These are phyloP conservation scores for Cyclostephanos invisitatus DNA, from an alignment of 108 stramenopile genomes.

Conservation along the genomic window DNA sequence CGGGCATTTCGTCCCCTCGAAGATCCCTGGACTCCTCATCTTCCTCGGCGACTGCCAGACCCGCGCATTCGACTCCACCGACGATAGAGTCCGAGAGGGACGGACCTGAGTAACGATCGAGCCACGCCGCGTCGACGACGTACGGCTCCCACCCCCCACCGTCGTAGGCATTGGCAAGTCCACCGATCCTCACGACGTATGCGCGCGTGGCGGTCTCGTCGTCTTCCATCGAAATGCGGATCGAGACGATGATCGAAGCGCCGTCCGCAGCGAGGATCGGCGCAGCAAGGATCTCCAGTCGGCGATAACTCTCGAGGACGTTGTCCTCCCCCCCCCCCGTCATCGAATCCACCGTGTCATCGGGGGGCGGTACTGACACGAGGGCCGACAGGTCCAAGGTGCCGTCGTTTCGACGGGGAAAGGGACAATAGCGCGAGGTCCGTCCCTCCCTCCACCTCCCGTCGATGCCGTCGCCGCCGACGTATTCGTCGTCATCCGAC, in stretches of 20 bases:
- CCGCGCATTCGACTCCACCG: conserved; percentile 14
- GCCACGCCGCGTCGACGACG: conserved; percentile 32
- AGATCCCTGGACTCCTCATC: conserved; percentile 1
- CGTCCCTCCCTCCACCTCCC: not conserved
- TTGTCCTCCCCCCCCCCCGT: not conserved
- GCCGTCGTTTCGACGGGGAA: conserved; percentile 4
- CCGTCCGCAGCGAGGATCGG: conserved; percentile 7
- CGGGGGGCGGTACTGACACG: not conserved
- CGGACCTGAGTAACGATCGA: conserved; percentile 33
- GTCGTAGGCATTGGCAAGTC: not conserved
- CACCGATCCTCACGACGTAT: conserved; percentile 22
- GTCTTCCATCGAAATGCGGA: conserved; percentile 15
- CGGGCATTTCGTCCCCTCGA: not conserved
- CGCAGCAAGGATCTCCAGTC: conserved; percentile 13
- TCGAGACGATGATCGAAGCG: conserved; percentile 5
- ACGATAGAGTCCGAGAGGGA: conserved; percentile 3
- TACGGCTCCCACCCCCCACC: not conserved
- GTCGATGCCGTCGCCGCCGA: not conserved
- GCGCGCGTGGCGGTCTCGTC: not conserved
- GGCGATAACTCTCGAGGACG: conserved; percentile 10
- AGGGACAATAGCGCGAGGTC: not conserved
- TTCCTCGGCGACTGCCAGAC: conserved; percentile 18
- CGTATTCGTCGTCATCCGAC: not conserved
- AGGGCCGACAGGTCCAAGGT: conserved; percentile 11
- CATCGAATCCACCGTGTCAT: not conserved